Evolutionary conservation across 2,329 filamentous ascomycete species (phyloP).

Genomic region (Aphanocladium album): DNA sequence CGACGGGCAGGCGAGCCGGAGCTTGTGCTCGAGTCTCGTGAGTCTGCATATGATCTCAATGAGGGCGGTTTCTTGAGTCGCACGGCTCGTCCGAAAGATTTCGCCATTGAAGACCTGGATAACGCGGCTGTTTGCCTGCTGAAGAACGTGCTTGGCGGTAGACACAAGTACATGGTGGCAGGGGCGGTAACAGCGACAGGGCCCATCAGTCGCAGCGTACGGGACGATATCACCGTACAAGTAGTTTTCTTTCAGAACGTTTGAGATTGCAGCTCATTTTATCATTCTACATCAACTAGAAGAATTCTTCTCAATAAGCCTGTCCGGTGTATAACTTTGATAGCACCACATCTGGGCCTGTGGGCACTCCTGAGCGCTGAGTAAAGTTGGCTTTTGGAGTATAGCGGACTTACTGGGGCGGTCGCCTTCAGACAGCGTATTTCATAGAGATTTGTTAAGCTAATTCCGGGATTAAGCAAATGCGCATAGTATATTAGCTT

Average conservation of each 20-base stretch:
- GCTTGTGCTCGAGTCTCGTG: background rate
- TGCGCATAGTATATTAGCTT: too few relatives aligned
- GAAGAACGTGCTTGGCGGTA: slow-evolving; percentile 74
- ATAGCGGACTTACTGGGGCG: too few relatives aligned
- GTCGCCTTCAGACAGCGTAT: too few relatives aligned
- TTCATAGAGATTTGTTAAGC: too few relatives aligned
- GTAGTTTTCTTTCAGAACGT: slow-evolving; percentile 58
- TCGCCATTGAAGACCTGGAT: slow-evolving; percentile 67
- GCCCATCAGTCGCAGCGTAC: slow-evolving; percentile 58
- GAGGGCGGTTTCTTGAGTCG: slow-evolving; percentile 20
- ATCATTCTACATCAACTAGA: too few relatives aligned
- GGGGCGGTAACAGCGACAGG: slow-evolving; percentile 66
- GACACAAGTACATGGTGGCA: slow-evolving; percentile 66
- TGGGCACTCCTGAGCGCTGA: too few relatives aligned
- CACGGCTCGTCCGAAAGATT: slow-evolving; percentile 43
- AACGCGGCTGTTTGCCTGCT: slow-evolving; percentile 78
- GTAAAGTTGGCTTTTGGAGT: too few relatives aligned
- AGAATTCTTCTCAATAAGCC: too few relatives aligned
- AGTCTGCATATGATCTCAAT: slow-evolving; percentile 10
- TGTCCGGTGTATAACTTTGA: too few relatives aligned
- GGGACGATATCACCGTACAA: slow-evolving; percentile 79
- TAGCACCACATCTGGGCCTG: too few relatives aligned
- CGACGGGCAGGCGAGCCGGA: background rate
- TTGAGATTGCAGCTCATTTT: too few relatives aligned
- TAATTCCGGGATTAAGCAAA: too few relatives aligned